Evolutionary conservation across 208 protist genomes (phyloP), one percentile per base, ranked within the genome.

Genomic region (Balamuthia mandrillaris): DNA sequence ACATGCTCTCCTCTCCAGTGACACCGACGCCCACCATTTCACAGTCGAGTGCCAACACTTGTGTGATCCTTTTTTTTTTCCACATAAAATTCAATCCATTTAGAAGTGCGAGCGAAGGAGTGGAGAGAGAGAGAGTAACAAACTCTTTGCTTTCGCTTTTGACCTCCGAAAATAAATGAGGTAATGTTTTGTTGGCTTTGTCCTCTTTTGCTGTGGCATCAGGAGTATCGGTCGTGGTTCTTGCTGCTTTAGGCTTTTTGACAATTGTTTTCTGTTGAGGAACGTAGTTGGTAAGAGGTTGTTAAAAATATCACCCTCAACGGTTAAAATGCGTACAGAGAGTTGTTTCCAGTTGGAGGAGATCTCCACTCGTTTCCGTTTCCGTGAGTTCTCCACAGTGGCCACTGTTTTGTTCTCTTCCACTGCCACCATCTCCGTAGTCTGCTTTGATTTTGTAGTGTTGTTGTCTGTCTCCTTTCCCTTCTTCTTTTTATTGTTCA

Each of bases 11-110:
- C 35, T 65, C 51, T 0, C 68, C 87, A 31, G 58, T 24, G 37
- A 7, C 3, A 21, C 89, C 89, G 10, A 83, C 74, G 45, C 89
- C 89, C n/a, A 92, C 89, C 84, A 92, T 89, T 72, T 92, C 89
- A 83, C 89, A 92, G 56, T 92, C 89, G 33, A 92, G 45, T 3
- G 87, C 81, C 27, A 91, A 42, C 27, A 85, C 47, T n/a, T 79
- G 37, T 18, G 84, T 87, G 7, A 84, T 9, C 7, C 56, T 68
- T 14, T 14, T 0, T 24, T 47, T 14, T 12, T 39, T 47, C 27
- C 70, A 7, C n/a, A 66, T 49, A 52, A 16, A 9, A 68, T 7
- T 44, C 3, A 12, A 44, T 45, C 18, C 14, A 39, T 4, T 14
- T 29, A 68, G 24, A n/a, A 68, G 60, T 68, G 0, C 33, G 14